A percentile compares a stretch with the other conserved stretches of the same genome.
These are phyloP conservation scores for Suillus fuscotomentosus DNA, from an alignment of 768 basidiomycete species.

Conservation along the genomic window DNA sequence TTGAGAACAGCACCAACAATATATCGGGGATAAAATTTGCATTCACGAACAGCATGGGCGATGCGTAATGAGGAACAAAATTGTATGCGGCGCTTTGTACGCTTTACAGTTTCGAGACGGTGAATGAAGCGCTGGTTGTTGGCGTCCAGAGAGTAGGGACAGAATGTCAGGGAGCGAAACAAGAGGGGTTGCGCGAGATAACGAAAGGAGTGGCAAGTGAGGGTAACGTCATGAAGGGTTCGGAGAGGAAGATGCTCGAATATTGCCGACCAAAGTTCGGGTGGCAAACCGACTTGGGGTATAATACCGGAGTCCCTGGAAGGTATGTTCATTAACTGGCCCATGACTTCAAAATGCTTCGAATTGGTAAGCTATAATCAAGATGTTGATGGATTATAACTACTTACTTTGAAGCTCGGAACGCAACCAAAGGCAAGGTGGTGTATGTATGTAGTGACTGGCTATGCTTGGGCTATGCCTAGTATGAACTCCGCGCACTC, in stretches of 20 bases:
- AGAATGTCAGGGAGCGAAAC: slow-evolving; percentile 8
- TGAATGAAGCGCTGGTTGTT: neutral
- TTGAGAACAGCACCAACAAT: slow-evolving; percentile 1
- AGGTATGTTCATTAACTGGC: neutral
- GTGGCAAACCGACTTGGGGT: neutral
- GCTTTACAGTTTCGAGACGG: neutral
- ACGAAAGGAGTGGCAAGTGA: slow-evolving; percentile 8
- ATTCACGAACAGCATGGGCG: slow-evolving; percentile 3
- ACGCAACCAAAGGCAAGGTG: neutral
- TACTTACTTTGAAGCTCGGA: neutral
- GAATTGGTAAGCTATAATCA: neutral
- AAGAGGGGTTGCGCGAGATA: slow-evolving; percentile 6
- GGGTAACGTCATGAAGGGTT: neutral
- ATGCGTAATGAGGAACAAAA: slow-evolving; percentile 8
- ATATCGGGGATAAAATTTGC: slow-evolving; percentile 7
- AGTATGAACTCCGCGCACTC: no score
- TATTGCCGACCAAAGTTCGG: slow-evolving; percentile 5
- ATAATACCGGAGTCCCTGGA: neutral
- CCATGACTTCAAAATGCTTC: neutral
- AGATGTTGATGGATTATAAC: neutral
- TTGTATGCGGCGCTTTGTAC: neutral
- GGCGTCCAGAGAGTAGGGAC: slow-evolving; percentile 9
- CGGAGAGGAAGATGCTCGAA: neutral
- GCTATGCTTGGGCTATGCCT: no score
- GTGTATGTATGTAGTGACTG: neutral